These are phyloP conservation scores for Conidiobolus incongruus DNA, from an alignment of 371 early-diverging fungal species.

Conservation along the genomic window DNA sequence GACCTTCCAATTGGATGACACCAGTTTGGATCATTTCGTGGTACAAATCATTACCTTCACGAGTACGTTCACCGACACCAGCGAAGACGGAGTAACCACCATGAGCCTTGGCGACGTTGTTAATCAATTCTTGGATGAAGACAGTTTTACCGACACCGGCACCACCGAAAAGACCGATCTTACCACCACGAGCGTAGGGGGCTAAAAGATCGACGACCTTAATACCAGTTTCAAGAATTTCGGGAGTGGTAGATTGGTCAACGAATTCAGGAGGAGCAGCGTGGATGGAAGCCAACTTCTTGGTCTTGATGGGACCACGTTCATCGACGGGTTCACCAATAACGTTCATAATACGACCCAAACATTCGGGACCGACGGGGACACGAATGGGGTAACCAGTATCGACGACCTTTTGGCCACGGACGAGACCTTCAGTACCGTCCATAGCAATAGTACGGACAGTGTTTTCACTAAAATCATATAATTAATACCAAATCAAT, in stretches of 20 bases:
- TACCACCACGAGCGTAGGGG: constrained; percentile 94
- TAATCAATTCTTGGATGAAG: constrained; percentile 93
- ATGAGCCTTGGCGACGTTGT: constrained; percentile 95
- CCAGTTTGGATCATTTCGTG: constrained; percentile 91
- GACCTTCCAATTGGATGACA: constrained; percentile 86
- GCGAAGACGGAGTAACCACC: constrained; percentile 96
- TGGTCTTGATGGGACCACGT: constrained; percentile 88
- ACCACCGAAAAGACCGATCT: constrained; percentile 97
- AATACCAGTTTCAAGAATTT: constrained; percentile 94
- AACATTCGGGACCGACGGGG: constrained; percentile 86
- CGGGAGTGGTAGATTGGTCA: constrained; percentile 90
- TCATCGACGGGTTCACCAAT: constrained; percentile 97
- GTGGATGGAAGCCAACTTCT: constrained; percentile 73
- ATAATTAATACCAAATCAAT: neutral
- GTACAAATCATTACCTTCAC: constrained; percentile 97
- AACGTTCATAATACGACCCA: constrained; percentile 96
- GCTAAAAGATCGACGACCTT: constrained; percentile 97
- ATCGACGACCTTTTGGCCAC: constrained; percentile 88
- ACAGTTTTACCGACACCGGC: constrained; percentile 98
- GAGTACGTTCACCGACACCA: constrained; percentile 95
- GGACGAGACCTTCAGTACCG: constrained; percentile 80
- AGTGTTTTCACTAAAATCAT: constrained; percentile 61
- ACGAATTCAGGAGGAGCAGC: constrained; percentile 85
- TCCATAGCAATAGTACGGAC: constrained; percentile 98
- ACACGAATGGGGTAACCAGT: constrained; percentile 86